phyloP scores from a whole-genome alignment of 345 rosid species.

The Corymbia maculata region DNA sequence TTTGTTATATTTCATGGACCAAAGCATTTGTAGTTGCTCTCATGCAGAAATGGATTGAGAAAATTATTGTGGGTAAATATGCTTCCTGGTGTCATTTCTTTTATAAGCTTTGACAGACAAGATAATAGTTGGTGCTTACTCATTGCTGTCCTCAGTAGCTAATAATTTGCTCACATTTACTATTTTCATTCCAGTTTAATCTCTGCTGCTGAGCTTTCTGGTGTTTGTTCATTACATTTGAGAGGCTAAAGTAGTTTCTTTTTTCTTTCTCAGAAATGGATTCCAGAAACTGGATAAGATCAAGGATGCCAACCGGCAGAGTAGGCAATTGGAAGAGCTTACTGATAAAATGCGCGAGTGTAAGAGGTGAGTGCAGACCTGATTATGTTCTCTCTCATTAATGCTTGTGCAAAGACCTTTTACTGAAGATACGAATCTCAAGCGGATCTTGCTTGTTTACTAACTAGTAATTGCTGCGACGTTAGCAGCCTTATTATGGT shows the following conservation, averaged over 20 bases:
- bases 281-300: constrained; percentile 95
- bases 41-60: not conserved
- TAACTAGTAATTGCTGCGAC: not conserved
- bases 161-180: not conserved
- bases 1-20: not conserved
- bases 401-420: not conserved
- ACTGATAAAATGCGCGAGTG: constrained; percentile 94
- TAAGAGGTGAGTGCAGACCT: constrained; percentile 38
- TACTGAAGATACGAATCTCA: not conserved
- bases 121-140: not conserved
- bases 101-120: not conserved
- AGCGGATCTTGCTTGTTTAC: not conserved
- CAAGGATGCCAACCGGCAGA: constrained; percentile 82
- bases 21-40: not conserved
- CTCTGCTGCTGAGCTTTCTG: not conserved
- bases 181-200: not conserved
- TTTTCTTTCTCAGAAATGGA: constrained; percentile 49
- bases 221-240: not conserved
- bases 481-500: not conserved
- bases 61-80: not conserved
- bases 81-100: not conserved
- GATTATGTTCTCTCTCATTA: not conserved
- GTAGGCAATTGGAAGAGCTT: constrained; percentile 94
- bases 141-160: not conserved
- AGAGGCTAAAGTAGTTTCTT: not conserved